Evolutionary conservation across 495 filamentous ascomycete genomes (phyloP), one percentile per base, ranked within the genome.

Genomic region (Geopyxis carbonaria): DNA sequence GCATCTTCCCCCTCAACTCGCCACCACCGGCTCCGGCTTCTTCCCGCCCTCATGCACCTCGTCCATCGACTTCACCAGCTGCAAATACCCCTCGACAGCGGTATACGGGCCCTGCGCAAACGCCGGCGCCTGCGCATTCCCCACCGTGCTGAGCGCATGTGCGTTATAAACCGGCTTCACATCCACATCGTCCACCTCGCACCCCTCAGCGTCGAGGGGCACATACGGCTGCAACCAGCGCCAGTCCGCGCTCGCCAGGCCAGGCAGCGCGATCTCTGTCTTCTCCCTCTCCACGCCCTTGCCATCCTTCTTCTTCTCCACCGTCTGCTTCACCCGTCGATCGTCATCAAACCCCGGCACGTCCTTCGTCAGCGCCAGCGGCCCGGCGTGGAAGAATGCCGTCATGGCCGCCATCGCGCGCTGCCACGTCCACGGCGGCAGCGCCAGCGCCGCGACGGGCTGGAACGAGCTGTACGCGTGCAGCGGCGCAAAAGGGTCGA

Each of bases 221-320:
- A 40, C 21, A 41, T 57, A 67, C 16, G 65, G 64, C 56, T 69
- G 61, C 25, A 69, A 37, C 66, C 66, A 69, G 0, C 34, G 43
- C 66, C 65, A 69, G 4, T 59, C 46, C 0, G 42, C 56, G 0
- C 28, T 31, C 0, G 35, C 38, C 19, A 58, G 18, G 0, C 50
- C 43, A 5, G 55, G 56, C 1, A 63, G 13, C 18, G 34, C 42
- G 1, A 50, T 37, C 52, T 44, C 20, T 25, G 19, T 14, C 35
- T 15, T 16, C 22, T 27, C 11, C 20, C 19, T 15, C 21, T 44
- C 32, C n/a, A n/a, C n/a, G n/a, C n/a, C n/a, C n/a, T n/a, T n/a
- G n/a, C n/a, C n/a, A n/a, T n/a, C n/a, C n/a, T n/a, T n/a, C n/a
- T n/a, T n/a, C n/a, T n/a, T n/a, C n/a, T n/a, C n/a, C n/a, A n/a